phyloP scores from a whole-genome alignment of 2,329 filamentous ascomycete species.

The Xylaria sp. region DNA sequence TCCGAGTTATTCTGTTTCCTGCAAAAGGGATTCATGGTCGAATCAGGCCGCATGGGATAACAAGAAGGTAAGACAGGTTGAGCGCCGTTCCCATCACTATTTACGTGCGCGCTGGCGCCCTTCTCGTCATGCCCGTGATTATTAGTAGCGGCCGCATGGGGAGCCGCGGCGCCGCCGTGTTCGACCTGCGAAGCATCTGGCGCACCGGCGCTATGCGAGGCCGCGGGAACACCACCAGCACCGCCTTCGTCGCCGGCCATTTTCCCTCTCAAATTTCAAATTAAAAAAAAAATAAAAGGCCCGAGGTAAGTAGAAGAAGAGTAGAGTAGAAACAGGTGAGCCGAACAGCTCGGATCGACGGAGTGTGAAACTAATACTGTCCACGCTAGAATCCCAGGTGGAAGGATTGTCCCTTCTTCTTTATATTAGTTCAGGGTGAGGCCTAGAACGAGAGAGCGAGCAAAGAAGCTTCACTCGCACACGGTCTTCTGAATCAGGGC shows the following conservation, averaged over 20 bases:
- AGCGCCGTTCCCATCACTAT: slow-evolving; percentile 9
- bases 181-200: slow-evolving; percentile 5
- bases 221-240: background rate
- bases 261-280: slow-evolving; percentile 3
- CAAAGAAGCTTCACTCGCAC: no score
- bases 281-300: no score
- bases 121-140: slow-evolving; percentile 11
- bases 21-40: slow-evolving; percentile 32
- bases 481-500: no score
- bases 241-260: slow-evolving; percentile 26
- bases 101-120: slow-evolving; percentile 8
- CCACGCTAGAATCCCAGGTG: no score
- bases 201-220: slow-evolving; percentile 5
- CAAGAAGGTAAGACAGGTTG: slow-evolving; percentile 20
- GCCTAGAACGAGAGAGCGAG: no score
- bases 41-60: slow-evolving; percentile 18
- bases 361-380: no score
- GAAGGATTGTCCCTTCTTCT: no score
- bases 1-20: slow-evolving; percentile 34
- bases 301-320: no score
- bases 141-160: slow-evolving; percentile 7
- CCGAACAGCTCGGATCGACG: no score
- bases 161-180: slow-evolving; percentile 13
- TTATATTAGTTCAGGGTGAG: no score
- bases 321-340: no score